These are phyloP conservation scores for Emericellopsis terricola DNA, from an alignment of 495 filamentous ascomycete genomes.

Conservation along the genomic window DNA sequence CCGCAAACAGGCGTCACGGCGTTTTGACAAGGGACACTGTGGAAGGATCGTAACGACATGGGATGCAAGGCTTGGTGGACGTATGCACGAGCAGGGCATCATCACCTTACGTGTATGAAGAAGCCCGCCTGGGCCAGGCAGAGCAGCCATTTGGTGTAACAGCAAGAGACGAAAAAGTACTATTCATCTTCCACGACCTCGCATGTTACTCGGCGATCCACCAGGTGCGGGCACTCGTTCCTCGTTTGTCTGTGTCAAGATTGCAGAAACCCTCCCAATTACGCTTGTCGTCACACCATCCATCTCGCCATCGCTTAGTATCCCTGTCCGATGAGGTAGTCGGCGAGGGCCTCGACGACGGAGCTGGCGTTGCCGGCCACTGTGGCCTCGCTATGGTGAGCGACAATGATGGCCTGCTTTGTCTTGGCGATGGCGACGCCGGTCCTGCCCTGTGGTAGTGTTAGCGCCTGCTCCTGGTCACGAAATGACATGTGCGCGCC, in stretches of 20 bases:
- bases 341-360: conserved; percentile 49
- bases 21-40: too few relatives aligned
- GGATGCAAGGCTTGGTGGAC: too few relatives aligned
- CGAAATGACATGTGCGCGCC: not conserved
- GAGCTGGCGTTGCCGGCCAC: conserved; percentile 47
- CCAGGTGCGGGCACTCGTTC: not conserved
- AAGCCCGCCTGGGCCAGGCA: too few relatives aligned
- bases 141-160: too few relatives aligned
- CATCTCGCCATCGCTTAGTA: conserved; percentile 49
- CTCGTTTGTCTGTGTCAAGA: not conserved
- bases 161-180: too few relatives aligned
- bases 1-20: too few relatives aligned
- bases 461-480: not conserved
- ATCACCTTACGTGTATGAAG: too few relatives aligned
- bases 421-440: conserved; percentile 71
- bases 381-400: conserved; percentile 56
- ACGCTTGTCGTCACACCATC: too few relatives aligned
- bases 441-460: conserved; percentile 52
- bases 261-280: too few relatives aligned
- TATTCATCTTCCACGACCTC: not conserved
- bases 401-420: conserved; percentile 67
- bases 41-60: too few relatives aligned
- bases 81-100: too few relatives aligned
- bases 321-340: conserved; percentile 51
- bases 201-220: not conserved